A percentile compares a stretch with the other conserved stretches of the same genome.
These are phyloP conservation scores for Xylaria sp. DNA, from an alignment of 2,329 filamentous ascomycete species.

Conservation along the genomic window DNA sequence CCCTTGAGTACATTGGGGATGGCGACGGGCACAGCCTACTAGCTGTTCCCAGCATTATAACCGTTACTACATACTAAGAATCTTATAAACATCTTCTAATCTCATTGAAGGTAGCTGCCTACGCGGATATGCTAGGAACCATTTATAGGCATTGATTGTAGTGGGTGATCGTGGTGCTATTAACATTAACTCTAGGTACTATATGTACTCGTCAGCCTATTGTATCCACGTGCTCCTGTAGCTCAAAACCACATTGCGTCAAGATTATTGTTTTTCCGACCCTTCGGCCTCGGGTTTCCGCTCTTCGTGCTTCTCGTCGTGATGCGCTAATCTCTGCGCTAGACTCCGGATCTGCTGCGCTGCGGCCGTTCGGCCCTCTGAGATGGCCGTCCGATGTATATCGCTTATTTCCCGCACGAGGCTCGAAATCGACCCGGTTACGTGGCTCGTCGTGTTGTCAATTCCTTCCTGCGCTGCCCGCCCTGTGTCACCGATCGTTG, in stretches of 20 bases:
- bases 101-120: too few relatives aligned
- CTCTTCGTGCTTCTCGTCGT: slow-evolving; percentile 29
- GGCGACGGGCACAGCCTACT: too few relatives aligned
- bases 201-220: neutral
- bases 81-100: too few relatives aligned
- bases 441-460: slow-evolving; percentile 20
- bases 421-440: slow-evolving; percentile 11
- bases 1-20: too few relatives aligned
- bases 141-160: neutral
- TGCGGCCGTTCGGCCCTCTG: slow-evolving; percentile 29
- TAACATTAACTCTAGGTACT: slow-evolving; percentile 24
- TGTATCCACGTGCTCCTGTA: neutral
- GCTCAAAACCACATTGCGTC: neutral
- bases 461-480: slow-evolving; percentile 30
- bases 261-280: slow-evolving; percentile 4
- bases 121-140: neutral
- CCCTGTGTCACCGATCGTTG: slow-evolving; percentile 18
- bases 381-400: slow-evolving; percentile 29
- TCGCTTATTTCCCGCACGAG: slow-evolving; percentile 32
- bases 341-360: slow-evolving; percentile 31
- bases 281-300: slow-evolving; percentile 2
- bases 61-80: too few relatives aligned
- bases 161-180: slow-evolving; percentile 4
- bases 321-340: slow-evolving; percentile 28
- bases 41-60: too few relatives aligned